Conservation (phyloP, 176 grass and related monocot species). For the Musa troglodytarum region DNA sequence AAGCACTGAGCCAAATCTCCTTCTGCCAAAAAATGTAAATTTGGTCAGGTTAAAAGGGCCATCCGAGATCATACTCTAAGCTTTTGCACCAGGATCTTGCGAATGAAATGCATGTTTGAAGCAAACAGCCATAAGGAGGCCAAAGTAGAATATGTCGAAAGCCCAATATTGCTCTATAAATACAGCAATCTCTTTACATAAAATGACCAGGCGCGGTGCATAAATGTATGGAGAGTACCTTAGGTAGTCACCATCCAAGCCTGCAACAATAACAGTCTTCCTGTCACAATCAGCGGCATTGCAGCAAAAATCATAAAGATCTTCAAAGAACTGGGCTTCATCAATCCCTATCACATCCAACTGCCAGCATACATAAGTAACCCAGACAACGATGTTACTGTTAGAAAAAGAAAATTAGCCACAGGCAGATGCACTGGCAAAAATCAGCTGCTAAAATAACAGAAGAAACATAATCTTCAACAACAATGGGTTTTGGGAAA, state of each 20-base stretch:
- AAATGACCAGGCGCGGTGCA: neutral
- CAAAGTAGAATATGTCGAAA: neutral
- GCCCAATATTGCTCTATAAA: neutral
- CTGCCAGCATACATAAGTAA: slow-evolving; percentile 24
- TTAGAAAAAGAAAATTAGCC: no score
- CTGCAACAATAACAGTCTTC: slow-evolving; percentile 74
- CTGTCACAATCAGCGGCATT: slow-evolving; percentile 80
- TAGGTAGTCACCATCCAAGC: slow-evolving; percentile 89
- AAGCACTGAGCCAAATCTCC: slow-evolving; percentile 78
- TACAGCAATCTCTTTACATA: neutral
- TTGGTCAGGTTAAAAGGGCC: neutral
- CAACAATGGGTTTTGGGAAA: no score
- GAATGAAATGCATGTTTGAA: neutral
- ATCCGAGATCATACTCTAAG: neutral
- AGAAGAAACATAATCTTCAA: no score
- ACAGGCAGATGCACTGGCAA: no score
- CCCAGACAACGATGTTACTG: no score
- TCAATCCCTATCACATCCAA: slow-evolving; percentile 95
- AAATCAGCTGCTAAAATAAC: no score
- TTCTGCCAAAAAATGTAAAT: slow-evolving; percentile 30
- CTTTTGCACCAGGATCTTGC: neutral
- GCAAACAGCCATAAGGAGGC: no score
- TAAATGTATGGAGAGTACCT: slow-evolving; percentile 29
- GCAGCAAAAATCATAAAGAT: slow-evolving; percentile 85
- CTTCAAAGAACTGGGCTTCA: slow-evolving; percentile 91